Evolutionary conservation across 2,329 filamentous ascomycete species (phyloP), one percentile per base, ranked within the genome.

Genomic region (Talaromyces sp.): DNA sequence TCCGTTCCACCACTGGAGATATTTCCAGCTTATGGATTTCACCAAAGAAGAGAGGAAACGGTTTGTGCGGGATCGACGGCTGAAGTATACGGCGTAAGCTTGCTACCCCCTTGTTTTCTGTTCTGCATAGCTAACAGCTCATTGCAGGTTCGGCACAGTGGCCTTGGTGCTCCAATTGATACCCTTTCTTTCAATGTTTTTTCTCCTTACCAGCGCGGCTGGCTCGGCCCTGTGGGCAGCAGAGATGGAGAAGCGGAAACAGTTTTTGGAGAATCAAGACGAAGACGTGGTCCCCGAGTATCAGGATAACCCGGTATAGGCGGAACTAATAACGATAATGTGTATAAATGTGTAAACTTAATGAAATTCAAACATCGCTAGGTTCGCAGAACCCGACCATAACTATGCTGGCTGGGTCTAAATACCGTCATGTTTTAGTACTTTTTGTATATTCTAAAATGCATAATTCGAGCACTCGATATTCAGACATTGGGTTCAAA

Each of bases 151-250:
- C 70, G 94, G 94, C 17, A 91, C 89, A 0, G 82, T 94, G 3
- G 90, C 92, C 55, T 85, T 97, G 78, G 73, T 91, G 7, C 76
- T 97, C 29, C 91, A 97, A 76, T 82, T 97, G n/a, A 82, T 97
- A 9, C 94, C 94, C 1, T 82, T 93, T 12, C 75, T 97, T 54
- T 95, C 90, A n/a, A 95, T 99, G 82, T 87, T 97, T 71, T 97
- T 97, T 73, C 81, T 97, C 43, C 77, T 99, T 65, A 97, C 93
- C 0, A 92, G 90, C 3, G 89, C 92, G 1, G 85, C 87, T 21
- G 94, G 93, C 2, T 88, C 90, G 50, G 93, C 91, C 1, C 78
- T 97, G 38, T 97, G 93, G 92, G 90, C 87, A 1, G 87, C 87
- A 1, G 86, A 88, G 65, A 77, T 97, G 56, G 92, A 97, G 74